phyloP scores from a whole-genome alignment of 495 filamentous ascomycete species.

The Aspergillus diversus region DNA sequence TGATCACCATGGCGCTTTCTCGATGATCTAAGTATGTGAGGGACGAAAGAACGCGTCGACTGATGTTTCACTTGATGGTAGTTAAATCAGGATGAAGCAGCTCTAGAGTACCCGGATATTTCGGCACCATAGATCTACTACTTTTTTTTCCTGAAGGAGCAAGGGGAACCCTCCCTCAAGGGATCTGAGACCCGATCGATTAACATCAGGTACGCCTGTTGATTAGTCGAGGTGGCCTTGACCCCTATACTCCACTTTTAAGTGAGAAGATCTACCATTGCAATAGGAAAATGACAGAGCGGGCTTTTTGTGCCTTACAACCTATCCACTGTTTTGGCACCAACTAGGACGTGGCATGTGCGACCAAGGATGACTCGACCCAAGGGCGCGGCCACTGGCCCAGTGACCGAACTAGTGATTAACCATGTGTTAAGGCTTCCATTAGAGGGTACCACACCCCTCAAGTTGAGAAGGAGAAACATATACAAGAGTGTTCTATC shows the following conservation, averaged over 20 bases:
- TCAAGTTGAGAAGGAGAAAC: background rate
- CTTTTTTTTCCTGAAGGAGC: background rate
- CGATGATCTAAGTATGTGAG: no score
- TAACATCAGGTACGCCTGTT: background rate
- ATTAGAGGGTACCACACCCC: background rate
- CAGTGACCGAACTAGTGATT: background rate
- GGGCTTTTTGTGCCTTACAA: background rate
- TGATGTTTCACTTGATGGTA: no score
- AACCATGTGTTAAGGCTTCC: background rate
- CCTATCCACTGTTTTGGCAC: background rate
- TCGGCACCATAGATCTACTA: no score
- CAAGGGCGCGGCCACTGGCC: background rate
- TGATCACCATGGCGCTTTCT: no score
- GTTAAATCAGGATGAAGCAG: background rate
- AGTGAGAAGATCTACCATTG: background rate
- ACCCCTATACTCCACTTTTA: background rate
- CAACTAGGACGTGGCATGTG: background rate
- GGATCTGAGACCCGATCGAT: background rate
- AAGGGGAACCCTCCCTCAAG: background rate
- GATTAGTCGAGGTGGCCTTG: background rate
- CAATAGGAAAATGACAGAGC: background rate
- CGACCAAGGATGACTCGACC: background rate
- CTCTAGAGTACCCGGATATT: background rate
- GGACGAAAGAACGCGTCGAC: no score
- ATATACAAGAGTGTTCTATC: background rate